Evolutionary conservation across 176 grass and related monocot species (phyloP), one percentile per base, ranked within the genome.

Genomic region (Cocos nucifera): DNA sequence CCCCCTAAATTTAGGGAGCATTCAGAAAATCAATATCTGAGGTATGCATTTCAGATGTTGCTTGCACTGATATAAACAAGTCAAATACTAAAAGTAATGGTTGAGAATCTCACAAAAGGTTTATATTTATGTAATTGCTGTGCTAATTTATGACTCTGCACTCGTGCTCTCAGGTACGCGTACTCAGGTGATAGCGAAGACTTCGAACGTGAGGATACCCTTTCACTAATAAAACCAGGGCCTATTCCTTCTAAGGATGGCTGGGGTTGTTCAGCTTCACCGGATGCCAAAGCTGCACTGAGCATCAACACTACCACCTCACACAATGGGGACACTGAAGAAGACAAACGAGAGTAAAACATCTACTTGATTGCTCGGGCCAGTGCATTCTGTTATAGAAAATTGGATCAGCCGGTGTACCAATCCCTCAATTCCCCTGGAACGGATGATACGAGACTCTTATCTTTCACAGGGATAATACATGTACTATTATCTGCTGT

Each of bases 131-230:
- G 9, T 44, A 44, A 44, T 44, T 44, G 8, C 17, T 61, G 15
- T 61, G 16, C 26, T n/a, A 26, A 62, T n/a, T 32, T 62, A 1
- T 61, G 4, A 28, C 22, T 51, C 19, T 26, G 49, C 51, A 3
- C 39, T 24, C 51, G 27, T 51, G 18, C 19, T 16, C 22, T 26
- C 44, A 65, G 62, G 50, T 65, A 24, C 51, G 44, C 62, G 4
- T 65, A 65, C 49, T 65, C 15, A 22, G 62, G 52, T 18, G 62
- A 51, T 27, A 10, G 48, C 10, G 44, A 65, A 35, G 62, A 65
- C 22, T 52, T 65, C 3, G 62, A 27, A 20, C 49, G 51, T 10
- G 62, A 65, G 49, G 62, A 50, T 51, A n/a, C 17, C 49, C 50
- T 18, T 25, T 51, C 15, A 20, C 25, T 65, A 16, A 52, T 65